These are phyloP conservation scores for Boletus insuetus DNA, from an alignment of 768 basidiomycete species.

Conservation along the genomic window DNA sequence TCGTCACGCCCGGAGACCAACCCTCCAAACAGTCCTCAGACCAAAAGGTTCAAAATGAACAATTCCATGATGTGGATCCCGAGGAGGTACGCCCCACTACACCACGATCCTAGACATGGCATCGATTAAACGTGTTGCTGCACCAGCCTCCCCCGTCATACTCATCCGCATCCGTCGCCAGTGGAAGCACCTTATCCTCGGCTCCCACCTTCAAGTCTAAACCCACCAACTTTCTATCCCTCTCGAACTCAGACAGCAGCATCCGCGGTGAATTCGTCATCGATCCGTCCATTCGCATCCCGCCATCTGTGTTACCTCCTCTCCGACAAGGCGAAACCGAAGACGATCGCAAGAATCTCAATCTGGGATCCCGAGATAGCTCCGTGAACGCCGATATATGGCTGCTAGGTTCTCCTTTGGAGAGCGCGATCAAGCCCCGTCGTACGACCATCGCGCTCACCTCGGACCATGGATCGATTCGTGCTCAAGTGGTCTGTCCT, in stretches of 20 bases:
- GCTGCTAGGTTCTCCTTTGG: slow-evolving; percentile 18
- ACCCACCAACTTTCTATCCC: slow-evolving; percentile 25
- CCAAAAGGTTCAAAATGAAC: not conserved
- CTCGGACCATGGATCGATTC: slow-evolving; percentile 16
- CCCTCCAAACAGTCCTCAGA: not conserved
- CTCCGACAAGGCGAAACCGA: slow-evolving; percentile 36
- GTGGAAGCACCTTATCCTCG: not conserved
- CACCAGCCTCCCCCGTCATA: slow-evolving; percentile 28
- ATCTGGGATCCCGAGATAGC: slow-evolving; percentile 33
- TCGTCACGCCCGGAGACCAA: slow-evolving; percentile 1
- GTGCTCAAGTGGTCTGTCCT: no score
- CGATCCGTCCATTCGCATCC: slow-evolving; percentile 42
- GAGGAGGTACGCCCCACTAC: slow-evolving; percentile 4
- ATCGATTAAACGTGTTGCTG: not conserved
- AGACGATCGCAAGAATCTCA: slow-evolving; percentile 39
- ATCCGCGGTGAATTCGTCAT: slow-evolving; percentile 38
- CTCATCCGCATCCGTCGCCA: not conserved
- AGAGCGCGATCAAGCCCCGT: not conserved
- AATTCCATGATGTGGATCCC: not conserved
- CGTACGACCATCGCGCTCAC: slow-evolving; percentile 23
- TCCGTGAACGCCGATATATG: slow-evolving; percentile 40
- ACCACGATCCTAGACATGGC: no score
- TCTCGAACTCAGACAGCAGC: slow-evolving; percentile 1
- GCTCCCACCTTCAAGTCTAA: slow-evolving; percentile 23
- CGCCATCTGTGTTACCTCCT: slow-evolving; percentile 38